These are phyloP conservation scores for Penicillium capsulatum DNA, from an alignment of 2,329 filamentous ascomycete species.

Conservation along the genomic window DNA sequence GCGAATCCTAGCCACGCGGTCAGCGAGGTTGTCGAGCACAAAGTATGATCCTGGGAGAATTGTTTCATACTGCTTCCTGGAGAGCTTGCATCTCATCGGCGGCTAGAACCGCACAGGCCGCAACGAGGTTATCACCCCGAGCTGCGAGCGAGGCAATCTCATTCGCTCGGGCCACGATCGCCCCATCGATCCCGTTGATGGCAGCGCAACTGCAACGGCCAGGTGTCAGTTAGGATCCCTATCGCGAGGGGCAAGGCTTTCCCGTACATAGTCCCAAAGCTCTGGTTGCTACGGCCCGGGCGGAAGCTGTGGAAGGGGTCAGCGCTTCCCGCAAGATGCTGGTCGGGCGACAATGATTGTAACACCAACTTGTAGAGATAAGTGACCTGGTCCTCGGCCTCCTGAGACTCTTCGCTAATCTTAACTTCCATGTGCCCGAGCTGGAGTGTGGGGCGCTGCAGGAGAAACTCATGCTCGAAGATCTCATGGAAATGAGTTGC, in stretches of 20 bases:
- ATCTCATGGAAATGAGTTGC: constrained; percentile 62
- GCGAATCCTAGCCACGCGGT: constrained; percentile 8
- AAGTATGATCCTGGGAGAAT: not conserved
- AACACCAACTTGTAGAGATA: constrained; percentile 64
- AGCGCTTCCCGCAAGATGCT: too few species aligned
- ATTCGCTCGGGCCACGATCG: constrained; percentile 71
- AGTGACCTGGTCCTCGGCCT: constrained; percentile 52
- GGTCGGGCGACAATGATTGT: too few species aligned
- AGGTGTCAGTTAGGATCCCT: not conserved
- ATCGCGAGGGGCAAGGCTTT: not conserved
- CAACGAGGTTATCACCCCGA: constrained; percentile 70
- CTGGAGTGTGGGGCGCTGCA: constrained; percentile 43
- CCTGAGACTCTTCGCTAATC: constrained; percentile 41
- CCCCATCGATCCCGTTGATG: constrained; percentile 73
- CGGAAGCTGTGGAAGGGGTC: constrained; percentile 43
- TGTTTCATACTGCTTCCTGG: constrained; percentile 56
- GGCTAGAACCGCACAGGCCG: constrained; percentile 65
- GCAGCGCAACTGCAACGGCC: constrained; percentile 61
- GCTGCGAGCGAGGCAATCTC: constrained; percentile 64
- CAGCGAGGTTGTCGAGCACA: constrained; percentile 2
- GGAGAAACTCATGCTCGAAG: constrained; percentile 52
- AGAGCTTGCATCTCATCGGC: constrained; percentile 61
- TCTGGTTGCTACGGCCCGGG: constrained; percentile 67
- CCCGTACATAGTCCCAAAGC: constrained; percentile 67
- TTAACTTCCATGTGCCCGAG: constrained; percentile 59